phyloP scores from a whole-genome alignment of 306 rosid species.

The Quercus suber region DNA sequence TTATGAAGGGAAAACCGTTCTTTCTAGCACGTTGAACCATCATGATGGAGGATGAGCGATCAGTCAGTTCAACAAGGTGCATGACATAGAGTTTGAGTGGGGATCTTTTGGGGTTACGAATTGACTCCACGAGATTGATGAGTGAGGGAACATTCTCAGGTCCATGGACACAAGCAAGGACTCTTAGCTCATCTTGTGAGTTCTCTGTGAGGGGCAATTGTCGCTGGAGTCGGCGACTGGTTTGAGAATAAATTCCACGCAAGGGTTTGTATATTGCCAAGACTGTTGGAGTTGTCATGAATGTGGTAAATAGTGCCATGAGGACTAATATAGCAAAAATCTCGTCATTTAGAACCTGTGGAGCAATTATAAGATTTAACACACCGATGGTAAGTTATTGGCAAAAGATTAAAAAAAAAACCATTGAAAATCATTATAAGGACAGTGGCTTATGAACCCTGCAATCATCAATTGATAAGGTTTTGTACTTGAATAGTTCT shows the following conservation, averaged over 20 bases:
- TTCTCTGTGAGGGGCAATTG: constrained; percentile 13
- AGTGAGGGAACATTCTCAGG: constrained; percentile 26
- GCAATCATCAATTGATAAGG: too few relatives aligned
- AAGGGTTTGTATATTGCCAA: constrained; percentile 34
- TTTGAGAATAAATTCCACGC: background rate
- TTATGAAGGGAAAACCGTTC: constrained; percentile 35
- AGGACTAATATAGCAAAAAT: constrained; percentile 39
- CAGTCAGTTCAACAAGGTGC: constrained; percentile 38
- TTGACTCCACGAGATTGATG: constrained; percentile 30
- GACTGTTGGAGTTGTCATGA: constrained; percentile 40
- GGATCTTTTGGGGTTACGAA: constrained; percentile 20
- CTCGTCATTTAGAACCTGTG: constrained; percentile 39
- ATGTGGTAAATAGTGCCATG: constrained; percentile 47
- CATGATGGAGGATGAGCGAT: constrained; percentile 44
- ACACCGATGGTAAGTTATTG: background rate
- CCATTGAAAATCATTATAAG: background rate
- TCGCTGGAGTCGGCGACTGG: background rate
- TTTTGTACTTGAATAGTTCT: too few relatives aligned
- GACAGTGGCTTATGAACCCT: too few relatives aligned
- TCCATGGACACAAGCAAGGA: constrained; percentile 47
- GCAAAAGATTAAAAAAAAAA: background rate
- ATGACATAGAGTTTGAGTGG: constrained; percentile 30
- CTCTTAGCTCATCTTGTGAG: constrained; percentile 21
- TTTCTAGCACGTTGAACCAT: constrained; percentile 34
- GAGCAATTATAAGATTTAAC: background rate